phyloP scores from a whole-genome alignment of 2,329 filamentous ascomycete species.

The Aciculosporium take region DNA sequence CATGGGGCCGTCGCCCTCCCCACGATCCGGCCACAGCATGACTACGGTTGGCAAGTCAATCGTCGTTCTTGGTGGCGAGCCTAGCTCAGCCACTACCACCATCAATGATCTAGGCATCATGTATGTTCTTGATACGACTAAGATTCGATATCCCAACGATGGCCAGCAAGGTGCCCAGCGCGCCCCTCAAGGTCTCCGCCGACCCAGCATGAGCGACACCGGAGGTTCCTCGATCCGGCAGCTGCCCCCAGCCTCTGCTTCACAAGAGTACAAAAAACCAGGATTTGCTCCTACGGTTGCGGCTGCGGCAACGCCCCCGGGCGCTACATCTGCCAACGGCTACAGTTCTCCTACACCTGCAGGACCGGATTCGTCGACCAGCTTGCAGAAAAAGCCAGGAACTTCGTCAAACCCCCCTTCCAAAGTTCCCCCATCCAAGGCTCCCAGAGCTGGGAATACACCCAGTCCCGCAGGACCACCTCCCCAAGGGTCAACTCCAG shows the following conservation, averaged over 20 bases:
- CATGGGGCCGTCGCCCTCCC: conserved; percentile 91
- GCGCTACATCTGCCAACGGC: conserved; percentile 26
- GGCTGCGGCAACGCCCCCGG: conserved; percentile 11
- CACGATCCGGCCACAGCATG: conserved; percentile 94
- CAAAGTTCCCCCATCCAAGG: conserved; percentile 22
- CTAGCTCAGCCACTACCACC: conserved; percentile 70
- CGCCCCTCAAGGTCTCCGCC: conserved; percentile 22
- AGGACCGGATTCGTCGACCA: conserved; percentile 21
- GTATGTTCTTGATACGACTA: conserved; percentile 86
- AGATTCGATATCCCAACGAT: conserved; percentile 92
- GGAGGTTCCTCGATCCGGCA: conserved; percentile 18
- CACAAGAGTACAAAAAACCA: conserved; percentile 3
- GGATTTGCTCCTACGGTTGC: neutral
- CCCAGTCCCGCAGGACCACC: conserved; percentile 34
- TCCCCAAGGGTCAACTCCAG: conserved; percentile 38
- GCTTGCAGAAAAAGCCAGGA: conserved; percentile 18
- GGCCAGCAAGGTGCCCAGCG: conserved; percentile 26
- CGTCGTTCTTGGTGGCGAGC: conserved; percentile 85
- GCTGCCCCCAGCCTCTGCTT: conserved; percentile 17
- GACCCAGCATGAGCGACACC: conserved; percentile 28
- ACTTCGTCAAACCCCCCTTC: neutral
- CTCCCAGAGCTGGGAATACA: conserved; percentile 15
- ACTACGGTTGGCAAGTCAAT: conserved; percentile 86
- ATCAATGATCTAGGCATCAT: conserved; percentile 75
- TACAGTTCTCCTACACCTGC: conserved; percentile 24